Base-by-base conservation (phyloP, 441 rosid genomes). In the Biscutella laevigata region DNA sequence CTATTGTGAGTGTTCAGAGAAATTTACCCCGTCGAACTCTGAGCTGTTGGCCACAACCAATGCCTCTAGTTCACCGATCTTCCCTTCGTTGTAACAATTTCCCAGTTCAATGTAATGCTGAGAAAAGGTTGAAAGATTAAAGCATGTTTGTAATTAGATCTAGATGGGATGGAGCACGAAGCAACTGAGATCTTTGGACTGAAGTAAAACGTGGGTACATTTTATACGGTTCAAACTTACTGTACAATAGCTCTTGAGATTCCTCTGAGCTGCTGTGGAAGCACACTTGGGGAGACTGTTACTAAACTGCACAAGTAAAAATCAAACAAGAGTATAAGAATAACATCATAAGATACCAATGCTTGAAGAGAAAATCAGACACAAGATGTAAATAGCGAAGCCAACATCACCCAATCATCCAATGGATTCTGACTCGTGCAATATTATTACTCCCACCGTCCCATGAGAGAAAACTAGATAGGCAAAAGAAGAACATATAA, bases 41-140 rank as follows among this genome's bases (percentile, higher is more conserved):
- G 75, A 80, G 32, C 59, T 71, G 72, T 73, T 67, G 43, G 76
- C 71, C 70, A 66, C 61, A 63, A 88, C 78, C 56, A 49, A 71
- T 27, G 70, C 61, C 76, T 85, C 83, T 30, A 91, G 52, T 27
- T 79, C 94, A 48, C 46, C 41, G 53, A 82, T 67, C 64, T 70
- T 88, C 30, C 98, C 95, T 24, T 74, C 71, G 68, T 57, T 48
- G 74, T 80, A 92, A 62, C 75, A 71, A 53, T 44, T 83, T 35
- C 77, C 95, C 71, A 92, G 61, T 61, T 88, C 96, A 19, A 71
- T 32, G 57, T 92, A 92, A 15, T 71, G 69, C 96, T 92, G 78
- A 59, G 38, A 65, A 66, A 69, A 62, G 47, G 54, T 44, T 56
- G 52, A 13, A 14, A 24, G 36, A 15, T 34, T 30, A 55, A 62